Evolutionary conservation across 208 protist species (phyloP), one percentile per base, ranked within the genome.

Genomic region (Wallacemonas sp.): DNA sequence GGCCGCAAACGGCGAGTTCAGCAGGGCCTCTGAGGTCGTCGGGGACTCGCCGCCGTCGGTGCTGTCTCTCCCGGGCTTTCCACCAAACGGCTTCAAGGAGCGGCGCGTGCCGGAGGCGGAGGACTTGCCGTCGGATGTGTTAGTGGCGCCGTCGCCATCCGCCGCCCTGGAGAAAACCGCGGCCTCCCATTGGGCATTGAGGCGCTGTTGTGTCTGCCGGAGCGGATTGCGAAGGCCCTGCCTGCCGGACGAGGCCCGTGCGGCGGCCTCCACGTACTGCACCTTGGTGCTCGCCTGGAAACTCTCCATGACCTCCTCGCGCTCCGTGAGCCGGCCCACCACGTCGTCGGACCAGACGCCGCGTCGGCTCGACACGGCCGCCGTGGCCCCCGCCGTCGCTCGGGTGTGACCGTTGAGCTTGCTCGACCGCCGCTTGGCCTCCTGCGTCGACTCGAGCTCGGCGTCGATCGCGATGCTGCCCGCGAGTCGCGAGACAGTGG

Each of bases 231-330:
- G 20, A 10, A 32, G 5, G 48, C 48, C 48, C 29, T 55, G 48
- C 23, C 3, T 18, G 12, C 48, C 48, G 8, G 23, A 12, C 26
- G 48, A 55, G 20, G 26, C 26, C 5, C 48, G 48, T 20, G 26
- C 25, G 11, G 48, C 48, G 26, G 48, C 48, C 23, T 55, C 48
- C 25, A 55, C 26, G 48, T 55, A 55, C 48, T 55, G 48, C 5
- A 32, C 48, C 48, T 55, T 55, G 20, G 25, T 22, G 20, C 11
- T 55, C 48, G 12, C 3, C 25, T 55, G 23, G 25, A 32, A 33
- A 20, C 26, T 33, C 0, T 31, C 25, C 5, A 32, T 18, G 20
- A 7, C 8, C 48, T 55, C 48, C 5, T 32, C 25, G 8, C 25
- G 48, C 10, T 55, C 48, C 25, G 18, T 3, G 18, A 55, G 48